Evolutionary conservation across 495 filamentous ascomycete genomes (phyloP).

Genomic region (Aspergillus steynii): DNA sequence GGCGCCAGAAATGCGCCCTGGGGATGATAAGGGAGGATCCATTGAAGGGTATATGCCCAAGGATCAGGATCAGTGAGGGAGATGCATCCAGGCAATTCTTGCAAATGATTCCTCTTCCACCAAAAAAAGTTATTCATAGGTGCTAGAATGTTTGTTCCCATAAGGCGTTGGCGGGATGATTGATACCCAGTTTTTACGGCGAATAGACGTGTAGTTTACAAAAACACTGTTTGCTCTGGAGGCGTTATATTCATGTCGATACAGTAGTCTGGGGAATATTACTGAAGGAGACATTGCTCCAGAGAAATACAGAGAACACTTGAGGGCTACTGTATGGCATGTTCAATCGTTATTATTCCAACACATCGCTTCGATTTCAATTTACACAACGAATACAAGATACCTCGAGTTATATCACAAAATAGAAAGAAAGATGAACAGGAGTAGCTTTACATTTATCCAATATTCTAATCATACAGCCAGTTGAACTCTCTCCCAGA

Average conservation of each 20-base stretch:
- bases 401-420: slow-evolving; percentile 35
- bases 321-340: not conserved
- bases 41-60: slow-evolving; percentile 49
- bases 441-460: slow-evolving; percentile 36
- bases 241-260: not conserved
- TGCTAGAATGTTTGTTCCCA: not conserved
- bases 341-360: not conserved
- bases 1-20: slow-evolving; percentile 35
- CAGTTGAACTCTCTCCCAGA: slow-evolving; percentile 24
- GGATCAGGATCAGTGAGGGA: slow-evolving; percentile 1
- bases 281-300: too few species aligned
- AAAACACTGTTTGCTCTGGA: not conserved
- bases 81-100: not conserved
- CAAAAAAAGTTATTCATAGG: not conserved
- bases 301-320: not conserved
- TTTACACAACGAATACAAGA: slow-evolving; percentile 21
- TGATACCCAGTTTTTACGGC: not conserved
- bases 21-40: slow-evolving; percentile 40
- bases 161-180: not conserved
- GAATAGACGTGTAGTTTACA: not conserved
- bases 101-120: not conserved
- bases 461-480: slow-evolving; percentile 44
- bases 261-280: too few species aligned
- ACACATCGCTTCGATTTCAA: not conserved
- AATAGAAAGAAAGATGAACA: slow-evolving; percentile 17